Base-by-base conservation (phyloP, 768 basidiomycete genomes). In the Amanita pseudoporphyria region DNA sequence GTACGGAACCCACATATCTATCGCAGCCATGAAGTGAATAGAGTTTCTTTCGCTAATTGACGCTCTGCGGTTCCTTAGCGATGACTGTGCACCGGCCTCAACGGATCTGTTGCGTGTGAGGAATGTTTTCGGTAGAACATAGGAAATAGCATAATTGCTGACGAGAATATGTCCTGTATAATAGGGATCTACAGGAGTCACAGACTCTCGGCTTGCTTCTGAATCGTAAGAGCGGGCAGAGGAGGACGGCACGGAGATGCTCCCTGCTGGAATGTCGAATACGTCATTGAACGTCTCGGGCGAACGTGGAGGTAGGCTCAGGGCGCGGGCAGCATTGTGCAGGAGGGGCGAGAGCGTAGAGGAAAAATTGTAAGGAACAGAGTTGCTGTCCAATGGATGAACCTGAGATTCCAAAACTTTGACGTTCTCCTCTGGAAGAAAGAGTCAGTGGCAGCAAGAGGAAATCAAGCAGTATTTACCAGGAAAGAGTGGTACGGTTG, bases 81-180 rank as follows among this genome's bases (percentile, higher is more conserved):
- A 54, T 21, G 65, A 57, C 21, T 56, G 62, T 14, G 52, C 48
- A 14, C 52, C 53, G 9, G 47, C 49, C 9, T 66, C 66, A 22
- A 58, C 60, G 47, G 58, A 56, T n/a, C 53, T 48, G 14, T 53
- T 60, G 26, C 62, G 60, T 44, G 61, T 57, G 3, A 71, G 71
- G 50, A 88, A 81, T 47, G 76, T 74, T 57, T 75, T 88, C 13
- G 87, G 87, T 9, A 85, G 69, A 12, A 89, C 78, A 57, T 81
- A 88, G 9, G 84, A 81, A 47, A 90, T 79, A 53, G 82, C 74
- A 60, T 89, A 90, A 35, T 78, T 78, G 61, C 79, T 86, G 55
- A 90, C 79, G 31, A 86, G 74, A 49, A 90, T 82, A 44, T 81
- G 78, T 3, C 87, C 87, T 0, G 81, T 80, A 54, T 85, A 87